phyloP scores from a whole-genome alignment of 2,329 filamentous ascomycete genomes.

The Trichophyton rubrum region DNA sequence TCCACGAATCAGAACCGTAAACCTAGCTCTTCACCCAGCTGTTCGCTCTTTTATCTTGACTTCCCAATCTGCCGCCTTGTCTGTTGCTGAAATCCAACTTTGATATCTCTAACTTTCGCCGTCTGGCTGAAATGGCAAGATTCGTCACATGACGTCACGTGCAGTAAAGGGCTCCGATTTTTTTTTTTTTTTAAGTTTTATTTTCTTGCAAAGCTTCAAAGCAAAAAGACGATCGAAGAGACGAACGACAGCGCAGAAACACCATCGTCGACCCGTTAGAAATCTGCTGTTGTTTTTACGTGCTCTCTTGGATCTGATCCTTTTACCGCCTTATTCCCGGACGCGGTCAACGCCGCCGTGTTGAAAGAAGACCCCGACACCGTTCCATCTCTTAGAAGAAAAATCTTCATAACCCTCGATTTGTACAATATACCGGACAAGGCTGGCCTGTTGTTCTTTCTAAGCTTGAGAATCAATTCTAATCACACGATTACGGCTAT shows the following conservation, averaged over 20 bases:
- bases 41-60: no score
- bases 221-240: neutral
- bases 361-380: neutral
- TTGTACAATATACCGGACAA: neutral
- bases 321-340: neutral
- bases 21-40: neutral
- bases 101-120: neutral
- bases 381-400: neutral
- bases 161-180: neutral
- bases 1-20: neutral
- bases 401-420: neutral
- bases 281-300: neutral
- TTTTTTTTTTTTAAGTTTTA: neutral
- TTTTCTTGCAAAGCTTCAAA: neutral
- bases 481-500: neutral
- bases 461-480: neutral
- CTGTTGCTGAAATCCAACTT: neutral
- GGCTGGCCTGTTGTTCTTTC: neutral
- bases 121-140: neutral
- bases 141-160: neutral
- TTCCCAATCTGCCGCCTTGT: neutral
- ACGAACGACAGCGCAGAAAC: neutral
- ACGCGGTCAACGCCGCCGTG: neutral
- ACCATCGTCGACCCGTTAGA: neutral
- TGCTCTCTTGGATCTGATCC: neutral